These are phyloP conservation scores for Fusarium pseudonygamai DNA, from an alignment of 2,329 filamentous ascomycete genomes.

Conservation along the genomic window DNA sequence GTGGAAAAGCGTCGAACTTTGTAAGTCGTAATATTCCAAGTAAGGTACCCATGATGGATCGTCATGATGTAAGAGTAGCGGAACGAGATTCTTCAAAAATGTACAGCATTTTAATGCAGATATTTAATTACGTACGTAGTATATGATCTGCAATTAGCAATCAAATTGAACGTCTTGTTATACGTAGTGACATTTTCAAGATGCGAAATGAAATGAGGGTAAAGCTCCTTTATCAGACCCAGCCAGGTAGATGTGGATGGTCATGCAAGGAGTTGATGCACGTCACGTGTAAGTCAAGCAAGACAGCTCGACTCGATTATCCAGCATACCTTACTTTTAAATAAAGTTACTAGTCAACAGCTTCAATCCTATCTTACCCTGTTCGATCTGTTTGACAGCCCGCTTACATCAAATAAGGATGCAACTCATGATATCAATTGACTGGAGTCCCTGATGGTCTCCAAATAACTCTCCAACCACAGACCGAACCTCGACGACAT, in stretches of 20 bases:
- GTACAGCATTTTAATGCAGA: background rate
- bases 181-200: too few relatives aligned
- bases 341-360: background rate
- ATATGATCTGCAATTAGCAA: background rate
- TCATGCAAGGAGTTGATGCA: conserved; percentile 18
- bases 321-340: background rate
- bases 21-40: background rate
- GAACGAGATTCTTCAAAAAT: background rate
- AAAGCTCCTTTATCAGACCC: background rate
- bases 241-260: background rate
- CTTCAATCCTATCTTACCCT: background rate
- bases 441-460: conserved; percentile 19
- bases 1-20: conserved; percentile 2
- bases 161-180: background rate
- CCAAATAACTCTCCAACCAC: background rate
- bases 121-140: background rate
- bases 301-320: conserved; percentile 5
- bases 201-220: background rate
- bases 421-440: conserved; percentile 13
- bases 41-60: background rate
- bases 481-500: background rate
- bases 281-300: conserved; percentile 34
- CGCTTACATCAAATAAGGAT: conserved; percentile 16
- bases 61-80: background rate
- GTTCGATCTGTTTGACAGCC: background rate